Base-by-base conservation (phyloP, 179 eudicot genomes). In the Spinacia oleracea region DNA sequence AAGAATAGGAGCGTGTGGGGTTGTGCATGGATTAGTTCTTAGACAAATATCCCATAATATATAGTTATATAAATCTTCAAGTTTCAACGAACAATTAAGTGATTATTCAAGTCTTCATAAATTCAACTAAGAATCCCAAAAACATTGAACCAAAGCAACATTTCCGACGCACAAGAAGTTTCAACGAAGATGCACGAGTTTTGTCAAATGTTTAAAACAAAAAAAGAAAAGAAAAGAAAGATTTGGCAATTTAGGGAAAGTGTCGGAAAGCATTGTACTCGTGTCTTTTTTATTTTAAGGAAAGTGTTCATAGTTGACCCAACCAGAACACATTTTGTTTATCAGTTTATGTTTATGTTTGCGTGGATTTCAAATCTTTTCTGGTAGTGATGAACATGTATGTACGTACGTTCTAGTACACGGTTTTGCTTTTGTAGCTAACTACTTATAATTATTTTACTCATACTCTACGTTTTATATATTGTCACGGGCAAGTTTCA, bases 201-300 rank as follows among this genome's bases (percentile, higher is more conserved):
- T 9, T 11, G 4, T 51, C 15, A 14, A 51, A 14, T 9, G 32
- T 59, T 59, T 55, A 8, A 25, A 4, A 27, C 9, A 34, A 10
- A 21, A n/a, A n/a, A 38, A 55, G 6, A 55, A 73, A 14, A 55
- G 55, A 14, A 42, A 6, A 74, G 25, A n/a, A 58, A 55, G 35
- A 29, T 32, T 43, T 76, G 72, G 31, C 46, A 62, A 64, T 64
- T 46, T 79, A 62, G 63, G 74, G 50, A 62, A 23, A n/a, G n/a
- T 71, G 76, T 79, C 77, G 77, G 77, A 79, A 79, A 71, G 63
- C 63, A 62, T 45, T 48, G 38, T 50, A 71, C 75, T 70, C 60
- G n/a, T 6, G 4, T n/a, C 12, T 7, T 14, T 56, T 56, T 40
- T 5, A 46, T 20, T 58, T 45, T 71, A 29, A 35, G 75, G 68